A percentile compares a stretch with the other conserved stretches of the same genome.
phyloP scores from a whole-genome alignment of 768 basidiomycete species.

The Rossbeevera mucosa region DNA sequence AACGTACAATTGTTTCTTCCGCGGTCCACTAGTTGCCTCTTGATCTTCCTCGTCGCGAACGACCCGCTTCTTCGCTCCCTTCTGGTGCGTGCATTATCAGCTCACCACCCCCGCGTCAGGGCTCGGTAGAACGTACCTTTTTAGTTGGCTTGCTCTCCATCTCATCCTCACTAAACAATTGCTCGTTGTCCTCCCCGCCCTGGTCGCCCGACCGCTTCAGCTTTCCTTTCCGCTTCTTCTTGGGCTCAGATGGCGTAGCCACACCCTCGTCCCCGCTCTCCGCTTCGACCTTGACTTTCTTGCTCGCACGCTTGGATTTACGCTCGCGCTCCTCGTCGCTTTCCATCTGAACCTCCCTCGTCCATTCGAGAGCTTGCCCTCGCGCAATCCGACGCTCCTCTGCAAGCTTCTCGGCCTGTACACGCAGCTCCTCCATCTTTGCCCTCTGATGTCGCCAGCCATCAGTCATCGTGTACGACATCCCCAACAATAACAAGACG shows the following conservation, averaged over 20 bases:
- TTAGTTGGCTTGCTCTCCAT: conserved; percentile 52
- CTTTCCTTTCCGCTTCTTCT: conserved; percentile 78
- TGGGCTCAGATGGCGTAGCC: conserved; percentile 42
- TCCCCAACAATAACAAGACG: conserved; percentile 17
- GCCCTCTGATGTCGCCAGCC: conserved; percentile 42
- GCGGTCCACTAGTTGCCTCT: conserved; percentile 55
- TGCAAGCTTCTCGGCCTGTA: conserved; percentile 73
- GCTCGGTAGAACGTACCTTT: conserved; percentile 46
- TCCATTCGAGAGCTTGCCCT: conserved; percentile 80
- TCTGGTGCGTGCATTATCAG: conserved; percentile 24
- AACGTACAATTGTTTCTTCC: conserved; percentile 75
- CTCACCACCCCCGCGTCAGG: background rate
- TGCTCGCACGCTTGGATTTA: conserved; percentile 51
- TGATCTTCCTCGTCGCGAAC: conserved; percentile 79
- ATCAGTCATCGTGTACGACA: background rate
- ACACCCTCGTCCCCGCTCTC: conserved; percentile 49
- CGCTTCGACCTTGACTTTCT: conserved; percentile 47
- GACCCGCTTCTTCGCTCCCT: conserved; percentile 64
- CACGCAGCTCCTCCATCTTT: conserved; percentile 59
- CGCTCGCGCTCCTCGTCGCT: conserved; percentile 80
- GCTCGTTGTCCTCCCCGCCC: conserved; percentile 56
- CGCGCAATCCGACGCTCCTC: conserved; percentile 72
- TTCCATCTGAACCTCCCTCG: conserved; percentile 56
- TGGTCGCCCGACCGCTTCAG: conserved; percentile 50
- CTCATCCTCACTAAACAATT: conserved; percentile 71